Percentiles rank a stretch among this genome's conserved stretches.
Evolutionary conservation across 441 rosid genomes (phyloP).

Genomic region (Populus hybrid): DNA sequence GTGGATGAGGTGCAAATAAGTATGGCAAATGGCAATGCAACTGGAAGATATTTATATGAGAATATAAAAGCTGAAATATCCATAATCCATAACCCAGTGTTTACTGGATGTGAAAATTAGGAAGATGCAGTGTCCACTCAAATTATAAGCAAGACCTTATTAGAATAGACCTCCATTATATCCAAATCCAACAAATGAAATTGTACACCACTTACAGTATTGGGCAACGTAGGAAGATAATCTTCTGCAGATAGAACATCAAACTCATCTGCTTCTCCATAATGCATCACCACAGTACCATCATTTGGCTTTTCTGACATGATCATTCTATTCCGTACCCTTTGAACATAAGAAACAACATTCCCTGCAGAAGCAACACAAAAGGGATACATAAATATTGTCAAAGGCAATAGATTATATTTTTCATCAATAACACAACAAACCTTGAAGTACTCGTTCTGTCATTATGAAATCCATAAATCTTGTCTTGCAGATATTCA

Average conservation of each 20-base stretch:
- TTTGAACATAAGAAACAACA: constrained; percentile 39
- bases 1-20: not conserved
- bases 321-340: constrained; percentile 46
- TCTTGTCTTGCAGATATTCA: constrained; percentile 76
- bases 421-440: constrained; percentile 12
- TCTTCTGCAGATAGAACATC: constrained; percentile 82
- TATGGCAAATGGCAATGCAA: not conserved
- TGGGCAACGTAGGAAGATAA: constrained; percentile 75
- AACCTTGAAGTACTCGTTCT: constrained; percentile 73
- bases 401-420: constrained; percentile 20
- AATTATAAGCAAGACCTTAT: not conserved
- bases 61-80: not conserved
- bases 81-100: not conserved
- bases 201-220: constrained; percentile 58
- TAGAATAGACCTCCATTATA: not conserved
- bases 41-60: not conserved
- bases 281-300: constrained; percentile 81
- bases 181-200: not conserved
- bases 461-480: constrained; percentile 45
- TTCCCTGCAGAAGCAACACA: constrained; percentile 41
- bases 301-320: constrained; percentile 80
- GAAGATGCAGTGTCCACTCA: not conserved
- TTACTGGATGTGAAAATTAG: not conserved
- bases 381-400: constrained; percentile 13
- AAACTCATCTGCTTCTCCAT: constrained; percentile 76